Percentiles rank a stretch among this genome's conserved stretches.
These are phyloP conservation scores for Handroanthus guayacan DNA, from an alignment of 257 asterid genomes.

Conservation along the genomic window DNA sequence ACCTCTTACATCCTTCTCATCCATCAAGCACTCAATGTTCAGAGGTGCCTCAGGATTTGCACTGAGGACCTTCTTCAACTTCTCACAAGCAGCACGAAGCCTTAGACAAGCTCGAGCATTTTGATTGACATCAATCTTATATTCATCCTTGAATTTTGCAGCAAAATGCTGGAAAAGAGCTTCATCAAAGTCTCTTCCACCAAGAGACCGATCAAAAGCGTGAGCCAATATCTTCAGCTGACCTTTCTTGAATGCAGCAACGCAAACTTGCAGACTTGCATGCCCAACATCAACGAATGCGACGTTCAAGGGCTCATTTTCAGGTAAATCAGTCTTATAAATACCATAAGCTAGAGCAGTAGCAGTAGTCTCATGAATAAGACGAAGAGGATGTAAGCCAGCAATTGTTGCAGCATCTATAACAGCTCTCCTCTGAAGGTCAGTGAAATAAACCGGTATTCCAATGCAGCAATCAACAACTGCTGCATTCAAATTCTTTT, in stretches of 20 bases:
- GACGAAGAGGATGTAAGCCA: conserved; percentile 90
- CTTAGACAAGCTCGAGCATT: conserved; percentile 93
- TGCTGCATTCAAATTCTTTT: conserved; percentile 84
- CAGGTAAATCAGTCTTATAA: conserved; percentile 93
- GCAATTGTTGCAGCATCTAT: conserved; percentile 96
- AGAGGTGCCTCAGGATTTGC: conserved; percentile 95
- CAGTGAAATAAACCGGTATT: conserved; percentile 89
- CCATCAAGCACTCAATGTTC: conserved; percentile 94
- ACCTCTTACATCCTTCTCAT: conserved; percentile 93
- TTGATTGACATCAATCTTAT: conserved; percentile 88
- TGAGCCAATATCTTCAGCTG: conserved; percentile 91
- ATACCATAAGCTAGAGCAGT: conserved; percentile 97
- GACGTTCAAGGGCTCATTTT: conserved; percentile 75
- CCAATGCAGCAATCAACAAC: conserved; percentile 98
- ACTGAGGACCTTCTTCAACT: conserved; percentile 88
- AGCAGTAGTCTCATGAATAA: conserved; percentile 98
- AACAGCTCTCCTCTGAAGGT: conserved; percentile 94
- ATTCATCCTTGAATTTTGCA: conserved; percentile 87
- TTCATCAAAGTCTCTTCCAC: conserved; percentile 97
- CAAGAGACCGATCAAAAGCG: conserved; percentile 85
- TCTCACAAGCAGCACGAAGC: conserved; percentile 92
- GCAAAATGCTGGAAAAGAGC: conserved; percentile 89
- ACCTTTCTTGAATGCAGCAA: conserved; percentile 94
- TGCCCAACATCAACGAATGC: conserved; percentile 93
- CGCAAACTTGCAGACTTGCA: conserved; percentile 91